A percentile compares a stretch with the other conserved stretches of the same genome.
phyloP scores from a whole-genome alignment of 2,329 filamentous ascomycete genomes.

The Claviceps humidiphila region DNA sequence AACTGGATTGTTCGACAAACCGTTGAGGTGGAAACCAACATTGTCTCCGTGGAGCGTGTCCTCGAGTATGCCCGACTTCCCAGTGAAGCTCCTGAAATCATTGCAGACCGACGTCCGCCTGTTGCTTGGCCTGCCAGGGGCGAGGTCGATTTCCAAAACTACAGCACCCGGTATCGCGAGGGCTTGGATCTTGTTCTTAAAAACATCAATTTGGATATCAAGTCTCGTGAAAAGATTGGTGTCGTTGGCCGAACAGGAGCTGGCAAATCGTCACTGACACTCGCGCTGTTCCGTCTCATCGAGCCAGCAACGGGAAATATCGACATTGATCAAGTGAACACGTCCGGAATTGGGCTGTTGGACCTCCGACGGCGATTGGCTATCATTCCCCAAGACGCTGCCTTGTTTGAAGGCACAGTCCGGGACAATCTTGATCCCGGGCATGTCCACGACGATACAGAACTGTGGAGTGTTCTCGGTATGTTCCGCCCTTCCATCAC shows the following conservation, averaged over 20 bases:
- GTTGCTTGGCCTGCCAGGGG: constrained; percentile 87
- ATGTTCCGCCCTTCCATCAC: not conserved
- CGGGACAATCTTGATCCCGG: constrained; percentile 92
- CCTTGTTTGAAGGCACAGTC: constrained; percentile 84
- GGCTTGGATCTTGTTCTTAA: constrained; percentile 87
- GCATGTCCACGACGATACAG: constrained; percentile 90
- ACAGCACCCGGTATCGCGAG: constrained; percentile 83
- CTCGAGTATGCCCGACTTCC: constrained; percentile 87
- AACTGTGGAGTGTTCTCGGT: constrained; percentile 92
- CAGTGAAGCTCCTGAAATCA: constrained; percentile 87
- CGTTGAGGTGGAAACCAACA: constrained; percentile 99
- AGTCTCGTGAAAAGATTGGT: constrained; percentile 94
- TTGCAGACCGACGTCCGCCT: constrained; percentile 73
- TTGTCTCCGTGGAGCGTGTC: constrained; percentile 94
- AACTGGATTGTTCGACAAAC: constrained; percentile 99
- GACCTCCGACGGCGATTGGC: constrained; percentile 81
- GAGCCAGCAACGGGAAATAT: constrained; percentile 75
- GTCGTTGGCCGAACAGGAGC: constrained; percentile 93
- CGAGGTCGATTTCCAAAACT: constrained; percentile 80
- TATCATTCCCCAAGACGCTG: constrained; percentile 96
- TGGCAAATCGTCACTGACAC: constrained; percentile 86
- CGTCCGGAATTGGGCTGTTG: constrained; percentile 75
- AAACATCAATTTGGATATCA: constrained; percentile 83
- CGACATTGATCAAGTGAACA: constrained; percentile 79
- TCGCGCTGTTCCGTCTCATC: constrained; percentile 91